Evolutionary conservation across 129 eudicot species (phyloP).

Genomic region (Helianthus tuberosus): DNA sequence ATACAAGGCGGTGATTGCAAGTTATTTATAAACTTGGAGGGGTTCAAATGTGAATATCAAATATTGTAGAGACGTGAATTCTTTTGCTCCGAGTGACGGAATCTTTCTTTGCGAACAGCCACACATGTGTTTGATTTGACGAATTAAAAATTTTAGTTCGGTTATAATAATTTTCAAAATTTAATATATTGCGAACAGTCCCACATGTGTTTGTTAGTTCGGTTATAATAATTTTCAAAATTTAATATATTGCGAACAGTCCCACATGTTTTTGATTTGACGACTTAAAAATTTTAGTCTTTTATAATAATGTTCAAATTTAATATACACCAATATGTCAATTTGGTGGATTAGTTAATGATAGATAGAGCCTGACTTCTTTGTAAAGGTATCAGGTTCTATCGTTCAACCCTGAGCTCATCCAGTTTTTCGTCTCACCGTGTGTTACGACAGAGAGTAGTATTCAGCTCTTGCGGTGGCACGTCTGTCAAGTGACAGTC

Average conservation of each 20-base stretch:
- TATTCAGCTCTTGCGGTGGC: too few relatives aligned
- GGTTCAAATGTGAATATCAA: neutral
- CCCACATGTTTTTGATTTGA: conserved; percentile 7
- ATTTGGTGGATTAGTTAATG: too few relatives aligned
- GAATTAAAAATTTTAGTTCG: neutral
- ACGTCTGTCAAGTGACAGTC: too few relatives aligned
- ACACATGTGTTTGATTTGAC: conserved; percentile 5
- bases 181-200: neutral
- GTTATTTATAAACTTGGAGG: conserved; percentile 6
- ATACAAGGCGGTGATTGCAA: neutral
- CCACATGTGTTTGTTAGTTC: conserved; percentile 2
- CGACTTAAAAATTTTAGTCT: neutral
- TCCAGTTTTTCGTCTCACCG: too few relatives aligned
- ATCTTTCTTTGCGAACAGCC: conserved; percentile 8
- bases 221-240: neutral
- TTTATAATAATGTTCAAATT: neutral
- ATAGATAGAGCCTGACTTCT: too few relatives aligned
- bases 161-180: neutral
- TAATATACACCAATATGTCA: too few relatives aligned
- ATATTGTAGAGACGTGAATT: neutral
- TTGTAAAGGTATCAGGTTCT: too few relatives aligned
- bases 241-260: conserved; percentile 13
- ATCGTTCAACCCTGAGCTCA: too few relatives aligned
- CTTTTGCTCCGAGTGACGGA: neutral
- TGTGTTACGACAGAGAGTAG: too few relatives aligned